Conservation (phyloP, 768 basidiomycete genomes). For the Boletus patriciae region DNA sequence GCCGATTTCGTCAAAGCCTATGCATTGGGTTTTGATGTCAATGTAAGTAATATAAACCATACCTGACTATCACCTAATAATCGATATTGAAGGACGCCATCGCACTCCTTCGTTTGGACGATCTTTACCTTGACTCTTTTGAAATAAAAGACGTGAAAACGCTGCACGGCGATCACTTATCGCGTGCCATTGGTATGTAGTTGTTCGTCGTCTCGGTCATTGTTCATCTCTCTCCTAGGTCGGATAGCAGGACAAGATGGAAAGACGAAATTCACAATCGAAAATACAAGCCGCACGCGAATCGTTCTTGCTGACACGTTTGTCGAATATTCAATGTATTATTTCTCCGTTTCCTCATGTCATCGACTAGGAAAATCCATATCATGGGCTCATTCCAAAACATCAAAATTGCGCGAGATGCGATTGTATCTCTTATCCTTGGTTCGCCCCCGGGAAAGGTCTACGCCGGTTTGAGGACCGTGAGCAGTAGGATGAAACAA, state of each 20-base stretch:
- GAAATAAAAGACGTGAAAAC: slow-evolving; percentile 99
- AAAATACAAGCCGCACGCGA: slow-evolving; percentile 95
- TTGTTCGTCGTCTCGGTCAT: background rate
- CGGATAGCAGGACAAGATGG: slow-evolving; percentile 99
- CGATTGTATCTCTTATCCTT: slow-evolving; percentile 91
- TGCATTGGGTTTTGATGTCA: slow-evolving; percentile 91
- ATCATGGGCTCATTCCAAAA: slow-evolving; percentile 99
- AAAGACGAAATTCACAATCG: slow-evolving; percentile 98
- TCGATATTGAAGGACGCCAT: slow-evolving; percentile 73
- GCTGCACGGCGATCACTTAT: slow-evolving; percentile 94
- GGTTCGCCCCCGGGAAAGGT: slow-evolving; percentile 96
- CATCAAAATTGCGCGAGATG: slow-evolving; percentile 96
- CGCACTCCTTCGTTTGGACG: slow-evolving; percentile 91
- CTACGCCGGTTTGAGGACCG: slow-evolving; percentile 86
- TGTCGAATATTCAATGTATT: slow-evolving; percentile 31
- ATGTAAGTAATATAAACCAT: slow-evolving; percentile 51
- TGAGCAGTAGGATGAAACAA: slow-evolving; percentile 92
- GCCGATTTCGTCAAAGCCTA: slow-evolving; percentile 97
- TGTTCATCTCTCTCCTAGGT: slow-evolving; percentile 44
- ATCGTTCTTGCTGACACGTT: slow-evolving; percentile 98
- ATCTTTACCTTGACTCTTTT: slow-evolving; percentile 96
- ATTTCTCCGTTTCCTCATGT: slow-evolving; percentile 6
- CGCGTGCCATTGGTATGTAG: slow-evolving; percentile 86
- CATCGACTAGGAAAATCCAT: slow-evolving; percentile 79
- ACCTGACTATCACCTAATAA: background rate